Percentiles rank a stretch among this genome's conserved stretches.
These are phyloP conservation scores for Ophiocytium majus DNA, from an alignment of 352 stramenopile species.

Conservation along the genomic window DNA sequence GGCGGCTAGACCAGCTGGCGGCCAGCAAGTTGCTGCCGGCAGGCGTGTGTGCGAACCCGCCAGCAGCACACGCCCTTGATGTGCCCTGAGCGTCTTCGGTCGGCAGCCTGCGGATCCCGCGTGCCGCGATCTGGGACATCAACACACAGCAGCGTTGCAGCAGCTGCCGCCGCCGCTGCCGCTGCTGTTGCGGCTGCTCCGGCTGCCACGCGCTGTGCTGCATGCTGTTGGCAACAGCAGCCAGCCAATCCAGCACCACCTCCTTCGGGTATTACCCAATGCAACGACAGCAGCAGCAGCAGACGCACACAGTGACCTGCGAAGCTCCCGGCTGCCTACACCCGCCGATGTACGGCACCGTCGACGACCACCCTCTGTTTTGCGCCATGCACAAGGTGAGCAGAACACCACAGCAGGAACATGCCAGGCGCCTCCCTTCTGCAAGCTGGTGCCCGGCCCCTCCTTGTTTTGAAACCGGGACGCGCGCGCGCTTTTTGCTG, in stretches of 20 bases:
- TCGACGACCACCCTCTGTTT: not conserved
- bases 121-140: no score
- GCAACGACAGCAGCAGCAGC: not conserved
- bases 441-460: not conserved
- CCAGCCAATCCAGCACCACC: not conserved
- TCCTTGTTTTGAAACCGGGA: not conserved
- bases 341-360: not conserved
- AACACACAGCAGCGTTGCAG: no score
- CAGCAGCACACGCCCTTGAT: not conserved
- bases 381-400: slow-evolving; percentile 7
- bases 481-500: no score
- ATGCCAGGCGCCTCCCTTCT: not conserved
- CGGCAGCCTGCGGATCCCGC: no score
- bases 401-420: not conserved
- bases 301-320: not conserved
- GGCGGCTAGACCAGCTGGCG: not conserved
- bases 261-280: no score
- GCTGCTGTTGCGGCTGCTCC: not conserved
- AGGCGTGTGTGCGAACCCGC: not conserved
- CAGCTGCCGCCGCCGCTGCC: slow-evolving; percentile 24
- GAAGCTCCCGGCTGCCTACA: not conserved
- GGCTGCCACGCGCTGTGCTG: no score
- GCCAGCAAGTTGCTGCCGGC: not conserved
- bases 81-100: no score
- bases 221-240: not conserved